A percentile compares a stretch with the other conserved stretches of the same genome.
Conservation (phyloP, 2,329 filamentous ascomycete genomes). For the Aspergillus felis region DNA sequence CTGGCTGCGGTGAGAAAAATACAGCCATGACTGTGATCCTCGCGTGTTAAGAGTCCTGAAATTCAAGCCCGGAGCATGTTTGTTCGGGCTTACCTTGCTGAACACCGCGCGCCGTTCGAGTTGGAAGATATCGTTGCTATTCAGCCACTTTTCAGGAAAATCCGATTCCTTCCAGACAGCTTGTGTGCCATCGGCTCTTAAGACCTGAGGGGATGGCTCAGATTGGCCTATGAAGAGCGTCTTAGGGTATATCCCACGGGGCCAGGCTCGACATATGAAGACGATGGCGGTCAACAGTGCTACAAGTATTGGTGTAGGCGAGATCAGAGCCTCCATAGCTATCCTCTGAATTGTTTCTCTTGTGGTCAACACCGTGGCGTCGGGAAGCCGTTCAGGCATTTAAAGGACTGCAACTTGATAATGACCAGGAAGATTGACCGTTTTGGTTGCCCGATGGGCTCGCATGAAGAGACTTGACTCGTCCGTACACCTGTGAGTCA, state of each 20-base stretch:
- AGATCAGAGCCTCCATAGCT: neutral
- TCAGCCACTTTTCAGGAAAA: conserved; percentile 38
- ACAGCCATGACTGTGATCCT: conserved; percentile 31
- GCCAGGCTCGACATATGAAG: conserved; percentile 12
- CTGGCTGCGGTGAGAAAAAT: conserved; percentile 39
- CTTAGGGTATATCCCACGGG: neutral
- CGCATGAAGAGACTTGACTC: too few relatives aligned
- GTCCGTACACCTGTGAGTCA: too few relatives aligned
- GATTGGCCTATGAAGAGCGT: neutral
- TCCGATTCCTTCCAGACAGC: conserved; percentile 39
- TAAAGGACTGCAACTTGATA: neutral
- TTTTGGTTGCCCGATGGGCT: too few relatives aligned
- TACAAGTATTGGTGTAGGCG: conserved; percentile 2
- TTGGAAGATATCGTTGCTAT: conserved; percentile 41
- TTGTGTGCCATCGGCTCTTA: neutral
- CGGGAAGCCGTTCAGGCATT: neutral
- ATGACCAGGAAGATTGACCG: too few relatives aligned
- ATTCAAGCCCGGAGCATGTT: too few relatives aligned
- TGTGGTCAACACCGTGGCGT: too few relatives aligned
- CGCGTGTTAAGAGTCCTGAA: too few relatives aligned
- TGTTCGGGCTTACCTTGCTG: conserved; percentile 36
- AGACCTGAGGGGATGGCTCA: too few relatives aligned
- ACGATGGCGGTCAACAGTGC: conserved; percentile 6
- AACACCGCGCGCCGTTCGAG: conserved; percentile 50
- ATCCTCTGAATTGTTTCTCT: neutral